A percentile compares a stretch with the other conserved stretches of the same genome.
phyloP scores from a whole-genome alignment of 306 rosid species.

The Quillaja saponaria region DNA sequence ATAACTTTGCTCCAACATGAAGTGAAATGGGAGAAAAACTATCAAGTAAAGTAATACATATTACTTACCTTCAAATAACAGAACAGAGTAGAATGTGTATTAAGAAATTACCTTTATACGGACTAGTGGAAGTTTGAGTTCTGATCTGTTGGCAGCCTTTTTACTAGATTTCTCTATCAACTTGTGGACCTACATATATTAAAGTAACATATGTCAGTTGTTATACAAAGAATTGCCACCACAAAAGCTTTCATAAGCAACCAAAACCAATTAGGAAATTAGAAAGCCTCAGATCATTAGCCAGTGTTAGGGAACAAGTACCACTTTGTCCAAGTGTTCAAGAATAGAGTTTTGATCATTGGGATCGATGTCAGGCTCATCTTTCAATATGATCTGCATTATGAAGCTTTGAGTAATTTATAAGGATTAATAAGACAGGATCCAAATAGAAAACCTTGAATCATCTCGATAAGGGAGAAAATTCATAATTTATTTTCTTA shows the following conservation, averaged over 20 bases:
- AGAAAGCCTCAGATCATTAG: background rate
- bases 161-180: constrained; percentile 70
- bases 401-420: constrained; percentile 34
- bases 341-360: constrained; percentile 91
- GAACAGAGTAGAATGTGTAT: no score
- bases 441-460: constrained; percentile 15
- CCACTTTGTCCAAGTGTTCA: constrained; percentile 91
- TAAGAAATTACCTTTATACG: constrained; percentile 74
- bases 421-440: constrained; percentile 29
- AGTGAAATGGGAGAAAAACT: constrained; percentile 24
- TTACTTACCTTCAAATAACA: no score
- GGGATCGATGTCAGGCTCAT: constrained; percentile 79
- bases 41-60: no score
- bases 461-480: background rate
- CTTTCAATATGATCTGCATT: constrained; percentile 78
- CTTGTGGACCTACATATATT: constrained; percentile 59
- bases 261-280: constrained; percentile 3
- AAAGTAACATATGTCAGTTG: constrained; percentile 28
- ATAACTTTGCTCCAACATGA: constrained; percentile 7
- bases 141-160: constrained; percentile 56
- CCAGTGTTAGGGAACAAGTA: constrained; percentile 33
- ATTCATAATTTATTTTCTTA: no score
- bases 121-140: constrained; percentile 82
- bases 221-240: constrained; percentile 11
- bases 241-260: constrained; percentile 6